phyloP scores from a whole-genome alignment of 108 stramenopile genomes.

The Nitzschia sp. region DNA sequence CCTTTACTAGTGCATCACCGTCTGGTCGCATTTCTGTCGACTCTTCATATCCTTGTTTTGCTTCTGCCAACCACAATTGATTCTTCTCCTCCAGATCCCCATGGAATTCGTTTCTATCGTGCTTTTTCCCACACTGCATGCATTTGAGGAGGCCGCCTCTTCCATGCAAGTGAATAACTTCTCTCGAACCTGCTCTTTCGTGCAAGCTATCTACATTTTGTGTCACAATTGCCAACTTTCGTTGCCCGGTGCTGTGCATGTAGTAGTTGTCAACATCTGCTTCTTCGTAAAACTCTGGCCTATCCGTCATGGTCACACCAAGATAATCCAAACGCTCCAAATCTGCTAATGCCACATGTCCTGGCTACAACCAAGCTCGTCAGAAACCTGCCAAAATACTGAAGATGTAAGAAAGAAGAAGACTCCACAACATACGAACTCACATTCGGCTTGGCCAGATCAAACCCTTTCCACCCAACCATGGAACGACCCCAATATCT shows the following conservation, averaged over 20 bases:
- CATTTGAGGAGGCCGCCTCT: constrained; percentile 77
- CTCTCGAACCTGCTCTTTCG: constrained; percentile 70
- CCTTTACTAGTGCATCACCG: constrained; percentile 86
- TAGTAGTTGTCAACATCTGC: constrained; percentile 15
- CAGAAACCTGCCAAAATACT: no score
- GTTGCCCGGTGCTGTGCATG: constrained; percentile 18
- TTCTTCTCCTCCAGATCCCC: constrained; percentile 64
- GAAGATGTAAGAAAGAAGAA: not conserved
- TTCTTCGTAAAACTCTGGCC: constrained; percentile 32
- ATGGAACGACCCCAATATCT: constrained; percentile 97
- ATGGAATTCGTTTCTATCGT: constrained; percentile 80
- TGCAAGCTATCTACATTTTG: constrained; percentile 98
- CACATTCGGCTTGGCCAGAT: constrained; percentile 70
- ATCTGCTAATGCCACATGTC: constrained; percentile 83
- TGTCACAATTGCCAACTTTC: constrained; percentile 72
- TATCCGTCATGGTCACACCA: constrained; percentile 57
- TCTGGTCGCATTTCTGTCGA: constrained; percentile 77
- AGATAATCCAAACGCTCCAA: constrained; percentile 77
- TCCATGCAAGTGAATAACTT: constrained; percentile 94
- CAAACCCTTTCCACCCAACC: constrained; percentile 85
- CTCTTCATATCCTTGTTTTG: constrained; percentile 26
- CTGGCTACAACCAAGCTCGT: no score
- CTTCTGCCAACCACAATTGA: constrained; percentile 60
- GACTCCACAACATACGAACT: not conserved
- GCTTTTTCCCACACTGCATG: constrained; percentile 80